Evolutionary conservation across 1,139 yeast species (phyloP).

Genomic region (Debaryomyces robertsiae): DNA sequence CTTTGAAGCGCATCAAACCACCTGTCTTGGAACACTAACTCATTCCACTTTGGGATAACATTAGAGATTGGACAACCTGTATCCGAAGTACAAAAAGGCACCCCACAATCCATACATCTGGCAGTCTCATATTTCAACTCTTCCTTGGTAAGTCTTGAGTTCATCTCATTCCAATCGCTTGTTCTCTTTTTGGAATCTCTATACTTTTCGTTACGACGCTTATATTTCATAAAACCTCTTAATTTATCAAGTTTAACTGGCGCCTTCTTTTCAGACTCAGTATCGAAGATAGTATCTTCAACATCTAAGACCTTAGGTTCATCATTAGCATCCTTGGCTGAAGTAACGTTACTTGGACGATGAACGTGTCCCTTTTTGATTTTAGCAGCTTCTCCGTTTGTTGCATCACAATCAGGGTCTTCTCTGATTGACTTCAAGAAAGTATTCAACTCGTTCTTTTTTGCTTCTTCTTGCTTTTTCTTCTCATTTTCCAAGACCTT

Average conservation of each 20-base stretch:
- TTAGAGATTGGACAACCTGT: slow-evolving; percentile 98
- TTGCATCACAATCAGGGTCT: slow-evolving; percentile 83
- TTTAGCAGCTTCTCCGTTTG: slow-evolving; percentile 78
- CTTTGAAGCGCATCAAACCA: slow-evolving; percentile 95
- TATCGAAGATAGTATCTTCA: slow-evolving; percentile 83
- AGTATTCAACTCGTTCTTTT: slow-evolving; percentile 58
- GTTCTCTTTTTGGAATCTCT: slow-evolving; percentile 77
- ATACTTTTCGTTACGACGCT: slow-evolving; percentile 85
- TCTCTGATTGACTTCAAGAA: slow-evolving; percentile 70
- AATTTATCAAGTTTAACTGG: slow-evolving; percentile 73
- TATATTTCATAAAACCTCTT: slow-evolving; percentile 91
- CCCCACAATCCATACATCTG: slow-evolving; percentile 99
- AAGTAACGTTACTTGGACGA: slow-evolving; percentile 28
- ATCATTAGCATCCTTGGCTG: slow-evolving; percentile 39
- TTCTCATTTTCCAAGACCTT: slow-evolving; percentile 83
- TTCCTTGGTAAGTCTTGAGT: slow-evolving; percentile 76
- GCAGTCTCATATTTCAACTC: slow-evolving; percentile 92
- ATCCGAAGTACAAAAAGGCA: slow-evolving; percentile 97
- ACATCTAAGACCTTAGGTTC: slow-evolving; percentile 90
- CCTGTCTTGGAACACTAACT: slow-evolving; percentile 89
- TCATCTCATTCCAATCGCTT: slow-evolving; percentile 91
- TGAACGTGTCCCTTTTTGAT: slow-evolving; percentile 51
- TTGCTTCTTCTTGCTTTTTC: slow-evolving; percentile 65
- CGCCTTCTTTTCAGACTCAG: slow-evolving; percentile 63
- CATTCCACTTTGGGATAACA: slow-evolving; percentile 97